Evolutionary conservation across 495 filamentous ascomycete genomes (phyloP).

Genomic region (Xylaria sp.): DNA sequence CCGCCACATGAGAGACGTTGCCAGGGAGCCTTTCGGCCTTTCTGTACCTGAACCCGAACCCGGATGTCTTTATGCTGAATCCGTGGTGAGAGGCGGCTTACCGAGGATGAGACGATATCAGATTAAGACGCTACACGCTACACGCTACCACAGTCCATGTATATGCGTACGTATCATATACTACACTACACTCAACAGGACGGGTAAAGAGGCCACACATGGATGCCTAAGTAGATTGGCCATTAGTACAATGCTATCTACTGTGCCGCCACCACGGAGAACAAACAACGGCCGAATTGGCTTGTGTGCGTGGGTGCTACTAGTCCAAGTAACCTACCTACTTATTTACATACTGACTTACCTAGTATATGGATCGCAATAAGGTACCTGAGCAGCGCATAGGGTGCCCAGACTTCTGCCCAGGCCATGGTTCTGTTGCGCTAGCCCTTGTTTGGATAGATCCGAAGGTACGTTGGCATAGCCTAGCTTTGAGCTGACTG

Average conservation of each 20-base stretch:
- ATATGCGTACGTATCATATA: too few species aligned
- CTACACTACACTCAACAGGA: background rate
- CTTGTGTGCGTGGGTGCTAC: background rate
- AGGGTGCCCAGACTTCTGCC: conserved; percentile 1
- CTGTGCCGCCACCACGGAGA: background rate
- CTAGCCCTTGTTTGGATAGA: conserved; percentile 2
- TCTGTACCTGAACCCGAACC: conserved; percentile 6
- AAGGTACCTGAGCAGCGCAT: conserved; percentile 5
- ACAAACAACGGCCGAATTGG: background rate
- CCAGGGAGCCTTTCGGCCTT: background rate
- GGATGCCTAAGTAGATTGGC: background rate
- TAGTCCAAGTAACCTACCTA: background rate
- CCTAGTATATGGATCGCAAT: background rate
- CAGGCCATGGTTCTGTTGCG: background rate
- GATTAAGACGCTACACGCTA: background rate
- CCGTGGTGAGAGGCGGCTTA: conserved; percentile 4
- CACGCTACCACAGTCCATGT: background rate
- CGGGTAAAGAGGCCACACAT: conserved; percentile 7
- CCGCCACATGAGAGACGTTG: conserved; percentile 7
- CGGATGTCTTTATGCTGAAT: conserved; percentile 11
- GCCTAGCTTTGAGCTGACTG: background rate
- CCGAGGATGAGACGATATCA: background rate
- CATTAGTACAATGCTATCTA: background rate
- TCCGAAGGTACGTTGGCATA: conserved; percentile 9
- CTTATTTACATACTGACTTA: too few species aligned